Base-by-base conservation (phyloP, 1,139 yeast genomes). In the Suhomyces atakaporum region DNA sequence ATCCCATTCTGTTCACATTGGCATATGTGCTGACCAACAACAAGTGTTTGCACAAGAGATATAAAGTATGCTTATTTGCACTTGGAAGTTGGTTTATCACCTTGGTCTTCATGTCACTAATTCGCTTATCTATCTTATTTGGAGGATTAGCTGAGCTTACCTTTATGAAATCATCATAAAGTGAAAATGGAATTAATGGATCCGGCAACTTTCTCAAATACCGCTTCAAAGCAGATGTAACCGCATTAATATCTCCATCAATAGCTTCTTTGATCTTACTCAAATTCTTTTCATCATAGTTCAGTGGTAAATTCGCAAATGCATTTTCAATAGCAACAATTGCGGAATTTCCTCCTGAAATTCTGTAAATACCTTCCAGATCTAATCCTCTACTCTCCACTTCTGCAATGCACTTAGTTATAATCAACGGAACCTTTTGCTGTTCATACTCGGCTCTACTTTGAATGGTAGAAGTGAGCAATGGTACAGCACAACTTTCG, bases 331-430 rank as follows among this genome's bases (percentile, higher is more conserved):
- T 66, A 19, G 75, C 66, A 39, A 76, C 81, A 46, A 87, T 79
- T 36, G 88, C 87, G 10, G 92, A 79, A 41, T 84, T 79, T 5
- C 92, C 89, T 2, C 97, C 98, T 15, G 95, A 84, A 46, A 90
- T 84, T 50, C 98, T 75, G 63, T 92, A 92, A 26, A 92, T 75
- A 5, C 98, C 98, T 60, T 90, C 97, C 56, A 72, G 66, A 31
- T 73, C 79, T 49, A 86, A 56, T 7, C 95, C 90, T 45, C 89
- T 67, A 28, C 58, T 56, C 61, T 90, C 96, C 33, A 92, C 88
- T 51, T 84, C 95, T 25, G 69, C 66, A n/a, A 89, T 63, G 62
- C 97, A 88, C 39, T 80, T 71, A 9, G 82, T 68, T 9, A 92
- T 74, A 28, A 92, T 77, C 43, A 78, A 60, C 5, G 98, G 98